Conservation (phyloP, 176 grass and related monocot species). For the Avena atlantica region DNA sequence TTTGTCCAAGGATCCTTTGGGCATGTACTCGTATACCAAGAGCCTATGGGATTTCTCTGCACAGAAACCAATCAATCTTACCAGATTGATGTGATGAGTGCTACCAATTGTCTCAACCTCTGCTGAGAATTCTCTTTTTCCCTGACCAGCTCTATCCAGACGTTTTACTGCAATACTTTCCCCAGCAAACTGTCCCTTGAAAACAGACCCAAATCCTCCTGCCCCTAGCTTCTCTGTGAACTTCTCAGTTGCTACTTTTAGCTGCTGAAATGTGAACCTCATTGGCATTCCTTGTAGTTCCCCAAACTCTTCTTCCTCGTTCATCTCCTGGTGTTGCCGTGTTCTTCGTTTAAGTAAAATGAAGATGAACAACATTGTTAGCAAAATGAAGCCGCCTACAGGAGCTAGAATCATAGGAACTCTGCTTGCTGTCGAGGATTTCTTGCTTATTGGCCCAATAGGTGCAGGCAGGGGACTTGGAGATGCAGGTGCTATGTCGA, state of each 20-base stretch:
- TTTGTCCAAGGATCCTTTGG: slow-evolving; percentile 23
- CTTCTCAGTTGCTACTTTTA: not conserved
- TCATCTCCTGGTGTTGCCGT: not conserved
- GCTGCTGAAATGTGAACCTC: slow-evolving; percentile 46
- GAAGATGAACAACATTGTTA: not conserved
- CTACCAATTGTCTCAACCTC: not conserved
- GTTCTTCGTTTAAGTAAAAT: not conserved
- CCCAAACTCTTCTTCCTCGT: slow-evolving; percentile 22
- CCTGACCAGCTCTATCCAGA: slow-evolving; percentile 8
- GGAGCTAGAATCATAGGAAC: not conserved
- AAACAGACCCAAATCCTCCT: slow-evolving; percentile 49
- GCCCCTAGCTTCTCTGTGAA: slow-evolving; percentile 35
- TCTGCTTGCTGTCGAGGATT: not conserved
- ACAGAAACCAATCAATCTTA: slow-evolving; percentile 9
- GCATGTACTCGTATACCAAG: slow-evolving; percentile 23
- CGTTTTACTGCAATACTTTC: slow-evolving; percentile 41
- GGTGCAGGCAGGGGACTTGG: not conserved
- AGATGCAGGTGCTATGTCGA: not conserved
- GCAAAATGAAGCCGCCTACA: not conserved
- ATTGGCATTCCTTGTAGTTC: not conserved
- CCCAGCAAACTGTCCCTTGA: not conserved
- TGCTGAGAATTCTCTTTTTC: not conserved
- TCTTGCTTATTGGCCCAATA: not conserved
- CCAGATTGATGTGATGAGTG: slow-evolving; percentile 8
- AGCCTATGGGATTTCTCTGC: not conserved